A percentile compares a stretch with the other conserved stretches of the same genome.
Evolutionary conservation across 1,139 yeast genomes (phyloP).

Genomic region (Yamadazyma diddensiae): DNA sequence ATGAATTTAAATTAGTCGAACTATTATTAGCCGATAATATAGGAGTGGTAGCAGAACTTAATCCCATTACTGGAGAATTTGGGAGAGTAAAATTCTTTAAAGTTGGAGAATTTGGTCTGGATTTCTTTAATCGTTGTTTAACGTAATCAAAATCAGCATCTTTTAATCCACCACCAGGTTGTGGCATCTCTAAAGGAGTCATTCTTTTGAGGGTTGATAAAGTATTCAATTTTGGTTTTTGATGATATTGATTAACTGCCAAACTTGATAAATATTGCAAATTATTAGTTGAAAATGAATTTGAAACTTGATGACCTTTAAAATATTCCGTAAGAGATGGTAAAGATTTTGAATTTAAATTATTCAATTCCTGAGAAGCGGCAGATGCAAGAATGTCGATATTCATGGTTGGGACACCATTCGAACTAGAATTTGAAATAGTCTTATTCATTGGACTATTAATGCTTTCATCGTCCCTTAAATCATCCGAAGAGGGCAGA

Average conservation of each 20-base stretch:
- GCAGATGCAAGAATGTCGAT: conserved; percentile 79
- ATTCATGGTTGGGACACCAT: conserved; percentile 32
- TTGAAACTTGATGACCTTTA: conserved; percentile 13
- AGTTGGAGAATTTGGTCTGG: conserved; percentile 68
- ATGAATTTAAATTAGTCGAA: conserved; percentile 37
- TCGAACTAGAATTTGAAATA: not conserved
- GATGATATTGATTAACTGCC: conserved; percentile 21
- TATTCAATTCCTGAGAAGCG: conserved; percentile 71
- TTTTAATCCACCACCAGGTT: conserved; percentile 28
- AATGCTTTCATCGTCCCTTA: no score
- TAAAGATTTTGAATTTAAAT: conserved; percentile 53
- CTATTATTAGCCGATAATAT: conserved; percentile 43
- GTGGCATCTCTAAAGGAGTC: conserved; percentile 43
- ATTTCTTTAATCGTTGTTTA: conserved; percentile 55
- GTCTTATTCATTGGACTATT: conserved; percentile 3
- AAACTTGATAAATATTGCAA: conserved; percentile 29
- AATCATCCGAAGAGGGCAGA: no score
- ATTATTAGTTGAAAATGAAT: conserved; percentile 19
- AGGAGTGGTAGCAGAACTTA: conserved; percentile 43
- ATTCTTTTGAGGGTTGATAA: conserved; percentile 51
- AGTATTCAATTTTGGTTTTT: conserved; percentile 32
- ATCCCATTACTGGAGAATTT: conserved; percentile 56
- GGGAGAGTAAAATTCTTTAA: conserved; percentile 49
- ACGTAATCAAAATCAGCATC: conserved; percentile 48
- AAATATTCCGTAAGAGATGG: conserved; percentile 67